These are phyloP conservation scores for Xylariaceae sp. DNA, from an alignment of 2,329 filamentous ascomycete genomes.

Conservation along the genomic window DNA sequence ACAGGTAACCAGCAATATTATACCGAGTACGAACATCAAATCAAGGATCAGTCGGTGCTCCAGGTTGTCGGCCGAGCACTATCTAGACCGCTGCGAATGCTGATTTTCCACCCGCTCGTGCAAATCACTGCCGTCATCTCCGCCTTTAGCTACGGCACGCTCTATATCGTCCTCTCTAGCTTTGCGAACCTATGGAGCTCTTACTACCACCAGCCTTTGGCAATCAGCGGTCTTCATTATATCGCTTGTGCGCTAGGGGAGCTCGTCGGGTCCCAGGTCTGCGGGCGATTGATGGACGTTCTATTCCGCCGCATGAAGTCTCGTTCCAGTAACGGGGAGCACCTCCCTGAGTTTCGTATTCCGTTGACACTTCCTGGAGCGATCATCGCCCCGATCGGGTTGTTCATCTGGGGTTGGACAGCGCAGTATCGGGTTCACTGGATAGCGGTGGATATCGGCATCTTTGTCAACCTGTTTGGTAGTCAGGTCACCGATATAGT, in stretches of 20 bases:
- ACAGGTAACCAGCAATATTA: conserved; percentile 43
- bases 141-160: conserved; percentile 66
- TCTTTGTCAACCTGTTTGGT: conserved; percentile 43
- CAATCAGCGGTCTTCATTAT: conserved; percentile 69
- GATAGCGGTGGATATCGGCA: conserved; percentile 47
- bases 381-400: conserved; percentile 48
- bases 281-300: conserved; percentile 51
- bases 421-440: conserved; percentile 48
- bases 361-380: conserved; percentile 63
- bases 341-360: conserved; percentile 66
- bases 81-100: conserved; percentile 61
- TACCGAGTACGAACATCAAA: conserved; percentile 47
- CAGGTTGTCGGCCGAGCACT: conserved; percentile 46
- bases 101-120: conserved; percentile 66
- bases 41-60: conserved; percentile 40
- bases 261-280: conserved; percentile 59
- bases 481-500: conserved; percentile 44
- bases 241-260: conserved; percentile 69
- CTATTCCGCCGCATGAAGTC: conserved; percentile 40
- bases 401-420: conserved; percentile 54
- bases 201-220: conserved; percentile 61
- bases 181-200: conserved; percentile 65
- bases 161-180: conserved; percentile 69
- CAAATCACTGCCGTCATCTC: conserved; percentile 61
- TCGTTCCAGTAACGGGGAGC: conserved; percentile 21